Base-by-base conservation (phyloP, 2,329 filamentous ascomycete genomes). In the Colletotrichum sp. region DNA sequence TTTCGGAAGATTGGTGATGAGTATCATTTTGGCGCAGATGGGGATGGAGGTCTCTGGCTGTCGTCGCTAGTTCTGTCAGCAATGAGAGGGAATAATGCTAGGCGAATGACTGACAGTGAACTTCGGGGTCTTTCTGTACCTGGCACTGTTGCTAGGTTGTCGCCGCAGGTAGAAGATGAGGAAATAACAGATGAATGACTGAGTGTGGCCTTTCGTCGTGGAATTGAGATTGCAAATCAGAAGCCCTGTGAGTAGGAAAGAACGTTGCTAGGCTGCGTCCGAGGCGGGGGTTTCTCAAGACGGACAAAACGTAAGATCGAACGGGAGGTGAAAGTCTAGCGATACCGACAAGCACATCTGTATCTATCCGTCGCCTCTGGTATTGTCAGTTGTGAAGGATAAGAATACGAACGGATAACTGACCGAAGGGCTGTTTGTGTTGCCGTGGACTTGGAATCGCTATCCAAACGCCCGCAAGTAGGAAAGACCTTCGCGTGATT, bases 201-300 rank as follows among this genome's bases (percentile, higher is more conserved):
- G 15, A 39, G 15, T 39, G 34, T 39, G 34, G 7, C 0, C 4
- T 36, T 16, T 2, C 34, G 15, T 36, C 34, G 34, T 1, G 2
- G 34, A 36, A 36, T 36, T 4, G 15, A 36, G 4, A 36, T 36
- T 4, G 34, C 3, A 34, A 6, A 6, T 6, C 32, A 34, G 32
- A 34, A 34, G 12, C 5, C 32, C 32, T 34, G 34, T 4, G 34
- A 39, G 34, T 39, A 39, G 34, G 34, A 39, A 39, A 39, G 34
- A 39, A 3, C 1, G 1, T 16, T 39, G 34, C 34, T 2, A 5
- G 34, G 15, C 2, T 0, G 34, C 34, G 34, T 15, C 34, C 2
- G 34, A 15, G 13, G 34, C 34, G 34, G 34, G 15, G 34, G 34
- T 2, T 36, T 36, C 34, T 36, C 36, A 39, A 39, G 36, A 39